These are phyloP conservation scores for Cicer pinnatifidum DNA, from an alignment of 306 rosid species.

Conservation along the genomic window DNA sequence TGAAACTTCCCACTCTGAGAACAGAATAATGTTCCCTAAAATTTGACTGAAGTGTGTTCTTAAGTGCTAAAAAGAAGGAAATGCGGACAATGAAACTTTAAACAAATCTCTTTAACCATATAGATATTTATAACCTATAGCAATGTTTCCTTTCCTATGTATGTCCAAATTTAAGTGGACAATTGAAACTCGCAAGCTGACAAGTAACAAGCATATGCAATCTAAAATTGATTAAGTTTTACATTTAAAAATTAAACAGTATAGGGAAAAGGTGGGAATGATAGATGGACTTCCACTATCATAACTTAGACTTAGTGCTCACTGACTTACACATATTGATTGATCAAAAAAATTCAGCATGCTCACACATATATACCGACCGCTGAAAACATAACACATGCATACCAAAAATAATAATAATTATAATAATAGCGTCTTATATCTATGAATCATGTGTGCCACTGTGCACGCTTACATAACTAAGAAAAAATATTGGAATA, in stretches of 20 bases:
- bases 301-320: slow-evolving; percentile 11
- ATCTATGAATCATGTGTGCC: background rate
- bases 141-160: background rate
- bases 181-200: slow-evolving; percentile 3
- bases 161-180: slow-evolving; percentile 12
- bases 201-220: slow-evolving; percentile 22
- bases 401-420: background rate
- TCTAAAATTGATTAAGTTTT: background rate
- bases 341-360: slow-evolving; percentile 8
- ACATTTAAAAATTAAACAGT: slow-evolving; percentile 1
- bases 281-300: slow-evolving; percentile 12
- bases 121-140: background rate
- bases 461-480: background rate
- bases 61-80: slow-evolving; percentile 24
- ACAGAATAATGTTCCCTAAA: slow-evolving; percentile 16
- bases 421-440: background rate
- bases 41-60: slow-evolving; percentile 23
- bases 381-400: background rate
- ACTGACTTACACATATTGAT: background rate
- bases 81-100: background rate
- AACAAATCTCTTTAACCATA: background rate
- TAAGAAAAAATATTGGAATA: slow-evolving; percentile 22
- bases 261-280: background rate
- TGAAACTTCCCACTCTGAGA: slow-evolving; percentile 4
- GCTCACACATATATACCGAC: background rate